These are phyloP conservation scores for Purpureocillium lavendulum DNA, from an alignment of 2,329 filamentous ascomycete genomes.

Conservation along the genomic window DNA sequence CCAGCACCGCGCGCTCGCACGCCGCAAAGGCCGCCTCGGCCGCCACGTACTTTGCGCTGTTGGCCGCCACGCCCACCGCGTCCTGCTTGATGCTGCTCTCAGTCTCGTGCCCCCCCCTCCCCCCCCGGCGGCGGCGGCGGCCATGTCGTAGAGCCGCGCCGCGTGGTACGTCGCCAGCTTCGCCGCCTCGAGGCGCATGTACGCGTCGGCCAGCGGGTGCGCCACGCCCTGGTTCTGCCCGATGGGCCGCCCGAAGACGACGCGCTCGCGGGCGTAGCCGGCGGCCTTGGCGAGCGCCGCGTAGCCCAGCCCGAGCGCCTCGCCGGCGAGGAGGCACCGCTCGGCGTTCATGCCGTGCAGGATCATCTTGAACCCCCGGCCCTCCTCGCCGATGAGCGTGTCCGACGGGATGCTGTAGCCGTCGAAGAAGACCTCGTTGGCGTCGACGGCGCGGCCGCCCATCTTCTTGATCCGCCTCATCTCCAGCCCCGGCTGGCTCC, in stretches of 20 bases:
- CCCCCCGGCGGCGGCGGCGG: conserved; percentile 28
- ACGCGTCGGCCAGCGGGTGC: conserved; percentile 57
- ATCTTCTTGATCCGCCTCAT: conserved; percentile 74
- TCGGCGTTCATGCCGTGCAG: conserved; percentile 77
- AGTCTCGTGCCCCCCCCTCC: too few relatives aligned
- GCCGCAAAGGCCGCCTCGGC: conserved; percentile 56
- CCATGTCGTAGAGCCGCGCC: conserved; percentile 51
- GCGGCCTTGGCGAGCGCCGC: conserved; percentile 56
- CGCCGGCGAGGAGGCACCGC: conserved; percentile 65
- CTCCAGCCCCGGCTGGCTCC: conserved; percentile 47
- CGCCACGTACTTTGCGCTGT: conserved; percentile 64
- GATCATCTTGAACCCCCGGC: conserved; percentile 70
- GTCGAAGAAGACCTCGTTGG: conserved; percentile 85
- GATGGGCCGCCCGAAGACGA: conserved; percentile 58
- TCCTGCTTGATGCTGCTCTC: conserved; percentile 41
- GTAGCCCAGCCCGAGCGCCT: conserved; percentile 74
- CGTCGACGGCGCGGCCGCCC: conserved; percentile 74
- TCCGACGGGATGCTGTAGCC: conserved; percentile 59
- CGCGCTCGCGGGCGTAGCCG: conserved; percentile 56
- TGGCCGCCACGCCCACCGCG: conserved; percentile 54
- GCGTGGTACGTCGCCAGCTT: conserved; percentile 60
- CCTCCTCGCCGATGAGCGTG: conserved; percentile 62
- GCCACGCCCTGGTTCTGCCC: conserved; percentile 59
- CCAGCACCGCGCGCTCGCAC: conserved; percentile 52
- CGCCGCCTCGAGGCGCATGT: conserved; percentile 56